phyloP scores from a whole-genome alignment of 495 filamentous ascomycete genomes.

The Emericellopsis terricola region DNA sequence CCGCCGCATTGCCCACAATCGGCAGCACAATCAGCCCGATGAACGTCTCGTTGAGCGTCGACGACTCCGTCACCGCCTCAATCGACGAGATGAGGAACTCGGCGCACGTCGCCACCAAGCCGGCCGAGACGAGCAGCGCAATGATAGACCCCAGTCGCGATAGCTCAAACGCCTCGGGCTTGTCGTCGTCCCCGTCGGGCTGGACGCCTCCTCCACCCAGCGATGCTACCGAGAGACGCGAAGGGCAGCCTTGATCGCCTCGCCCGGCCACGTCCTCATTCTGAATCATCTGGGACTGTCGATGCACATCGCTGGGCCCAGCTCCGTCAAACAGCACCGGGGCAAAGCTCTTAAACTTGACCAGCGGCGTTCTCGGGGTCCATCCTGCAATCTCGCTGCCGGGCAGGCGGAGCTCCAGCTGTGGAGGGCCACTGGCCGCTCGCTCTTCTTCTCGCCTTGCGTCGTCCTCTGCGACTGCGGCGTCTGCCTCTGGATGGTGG shows the following conservation, averaged over 20 bases:
- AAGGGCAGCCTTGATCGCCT: slow-evolving; percentile 15
- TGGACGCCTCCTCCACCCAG: slow-evolving; percentile 10
- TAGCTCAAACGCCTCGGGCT: too few species aligned
- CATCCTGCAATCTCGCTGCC: too few species aligned
- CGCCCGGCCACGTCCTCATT: slow-evolving; percentile 26
- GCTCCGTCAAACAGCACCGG: too few species aligned
- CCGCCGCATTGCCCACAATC: slow-evolving; percentile 82
- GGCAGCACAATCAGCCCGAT: slow-evolving; percentile 79
- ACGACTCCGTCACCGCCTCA: slow-evolving; percentile 43
- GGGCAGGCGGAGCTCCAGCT: too few species aligned
- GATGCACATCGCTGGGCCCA: too few species aligned
- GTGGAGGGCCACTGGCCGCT: too few species aligned
- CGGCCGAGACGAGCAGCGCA: slow-evolving; percentile 59
- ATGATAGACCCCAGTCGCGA: slow-evolving; percentile 59
- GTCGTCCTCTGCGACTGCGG: too few species aligned
- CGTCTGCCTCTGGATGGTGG: too few species aligned
- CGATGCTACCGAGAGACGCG: slow-evolving; percentile 4
- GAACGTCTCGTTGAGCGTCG: slow-evolving; percentile 55
- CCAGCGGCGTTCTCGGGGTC: too few species aligned
- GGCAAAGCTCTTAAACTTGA: too few species aligned
- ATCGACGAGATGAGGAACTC: slow-evolving; percentile 79
- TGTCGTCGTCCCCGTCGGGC: slow-evolving; percentile 22
- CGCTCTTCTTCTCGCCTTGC: too few species aligned
- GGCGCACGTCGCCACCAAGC: slow-evolving; percentile 67
- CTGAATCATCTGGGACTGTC: too few species aligned